Base-by-base conservation (phyloP, 768 basidiomycete species). In the Podaxis mareebaensis region DNA sequence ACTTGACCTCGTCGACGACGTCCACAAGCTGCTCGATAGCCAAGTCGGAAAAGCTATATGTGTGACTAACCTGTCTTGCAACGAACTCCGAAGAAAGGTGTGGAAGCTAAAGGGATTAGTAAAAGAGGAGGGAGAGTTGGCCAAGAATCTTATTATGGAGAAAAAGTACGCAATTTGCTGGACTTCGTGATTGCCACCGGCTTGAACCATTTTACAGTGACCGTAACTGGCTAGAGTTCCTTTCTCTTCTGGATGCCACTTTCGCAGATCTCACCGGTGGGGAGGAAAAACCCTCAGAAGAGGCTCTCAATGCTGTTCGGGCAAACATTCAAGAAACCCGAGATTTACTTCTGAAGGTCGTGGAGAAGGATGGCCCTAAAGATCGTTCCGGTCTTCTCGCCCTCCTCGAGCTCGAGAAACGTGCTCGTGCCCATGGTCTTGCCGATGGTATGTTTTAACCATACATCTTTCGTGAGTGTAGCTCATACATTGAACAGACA, bases 151-250 rank as follows among this genome's bases (percentile, higher is more conserved):
- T 57, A 90, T 92, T 54, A 64, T 73, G 46, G 84, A 90, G 60
- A 81, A 83, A 68, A 83, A 83, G 90, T 90, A 53, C 65, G 85
- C 40, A 10, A 55, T 26, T 38, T 33, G 24, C 40, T 40, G 28
- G 53, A 22, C 39, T 22, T 28, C 30, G 51, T 64, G 60, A 58
- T 58, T 66, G 13, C 65, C 59, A 59, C 53, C 64, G 38, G 17
- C 22, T 46, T 49, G 46, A 46, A 3, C 44, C 40, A 17, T 39
- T 68, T 40, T 13, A 61, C 49, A 87, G 92, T 40, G 90, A 94
- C 69, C 88, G 91, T 40, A 94, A 94, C 68, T 95, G 93, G 93
- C 78, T 92, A 4, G 92, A 93, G 68, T 93, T 94, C 71, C 72
- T 92, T 48, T 83, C 91, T 5, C 75, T 93, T 22, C 74, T 94